phyloP scores from a whole-genome alignment of 306 rosid species.

The Urtica urens region DNA sequence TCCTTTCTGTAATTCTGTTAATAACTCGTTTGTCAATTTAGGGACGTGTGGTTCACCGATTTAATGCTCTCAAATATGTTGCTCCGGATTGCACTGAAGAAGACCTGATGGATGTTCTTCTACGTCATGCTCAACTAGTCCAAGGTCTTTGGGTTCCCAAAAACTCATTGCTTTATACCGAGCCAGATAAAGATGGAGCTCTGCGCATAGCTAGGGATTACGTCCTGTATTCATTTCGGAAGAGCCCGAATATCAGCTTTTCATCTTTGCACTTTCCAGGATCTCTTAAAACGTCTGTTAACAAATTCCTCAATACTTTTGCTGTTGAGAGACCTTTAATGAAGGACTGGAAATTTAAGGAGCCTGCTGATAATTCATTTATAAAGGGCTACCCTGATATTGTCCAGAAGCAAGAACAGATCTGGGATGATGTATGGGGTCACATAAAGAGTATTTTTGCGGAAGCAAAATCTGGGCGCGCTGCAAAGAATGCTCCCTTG shows the following conservation, averaged over 20 bases:
- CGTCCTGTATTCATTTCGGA: conserved; percentile 34
- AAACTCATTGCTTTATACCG: conserved; percentile 27
- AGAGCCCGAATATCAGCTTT: conserved; percentile 33
- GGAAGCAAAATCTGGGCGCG: conserved; percentile 20
- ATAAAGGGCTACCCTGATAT: conserved; percentile 37
- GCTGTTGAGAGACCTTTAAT: conserved; percentile 36
- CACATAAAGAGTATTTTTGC: neutral
- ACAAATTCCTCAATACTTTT: conserved; percentile 31
- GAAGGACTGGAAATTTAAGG: conserved; percentile 38
- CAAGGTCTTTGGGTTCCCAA: conserved; percentile 80
- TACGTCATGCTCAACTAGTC: conserved; percentile 40
- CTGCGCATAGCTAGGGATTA: conserved; percentile 41
- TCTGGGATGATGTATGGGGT: conserved; percentile 29
- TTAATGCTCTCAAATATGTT: conserved; percentile 59
- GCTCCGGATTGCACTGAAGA: conserved; percentile 52
- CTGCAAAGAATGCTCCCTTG: conserved; percentile 21
- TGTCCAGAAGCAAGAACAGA: conserved; percentile 39
- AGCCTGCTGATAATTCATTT: conserved; percentile 38
- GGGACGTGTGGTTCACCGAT: conserved; percentile 57
- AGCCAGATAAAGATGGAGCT: conserved; percentile 5
- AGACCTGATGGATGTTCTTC: conserved; percentile 48
- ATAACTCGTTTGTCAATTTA: conserved; percentile 17
- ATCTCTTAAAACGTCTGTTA: conserved; percentile 20
- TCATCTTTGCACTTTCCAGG: conserved; percentile 28
- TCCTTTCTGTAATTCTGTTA: neutral